Evolutionary conservation across 192 early-diverging fungal genomes (phyloP).

Genomic region (Diversispora eburnea): DNA sequence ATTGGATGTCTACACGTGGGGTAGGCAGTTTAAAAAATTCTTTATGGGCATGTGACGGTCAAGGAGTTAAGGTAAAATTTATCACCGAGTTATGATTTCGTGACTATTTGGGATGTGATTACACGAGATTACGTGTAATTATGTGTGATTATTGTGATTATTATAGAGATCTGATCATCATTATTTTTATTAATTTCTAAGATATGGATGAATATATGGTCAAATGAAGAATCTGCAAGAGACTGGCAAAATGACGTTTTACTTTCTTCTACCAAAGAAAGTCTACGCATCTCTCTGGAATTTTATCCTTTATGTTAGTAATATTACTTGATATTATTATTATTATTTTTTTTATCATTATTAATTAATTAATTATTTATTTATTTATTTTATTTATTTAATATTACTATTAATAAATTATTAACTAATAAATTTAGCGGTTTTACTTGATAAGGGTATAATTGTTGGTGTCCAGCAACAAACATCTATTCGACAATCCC

Average conservation of each 20-base stretch:
- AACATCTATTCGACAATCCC: conserved; percentile 48
- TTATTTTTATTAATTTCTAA: neutral
- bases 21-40: conserved; percentile 56
- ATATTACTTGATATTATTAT: neutral
- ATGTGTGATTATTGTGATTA: conserved; percentile 13
- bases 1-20: conserved; percentile 63
- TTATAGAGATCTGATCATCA: conserved; percentile 1
- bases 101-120: too few relatives aligned
- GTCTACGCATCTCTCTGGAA: conserved; percentile 59
- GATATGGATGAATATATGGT: conserved; percentile 32
- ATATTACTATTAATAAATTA: too few relatives aligned
- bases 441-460: conserved; percentile 68
- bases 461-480: conserved; percentile 73
- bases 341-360: neutral
- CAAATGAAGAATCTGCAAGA: conserved; percentile 22
- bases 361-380: conserved; percentile 8
- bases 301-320: conserved; percentile 74
- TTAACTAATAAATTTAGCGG: conserved; percentile 42
- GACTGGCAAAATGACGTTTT: conserved; percentile 27
- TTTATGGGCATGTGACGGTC: conserved; percentile 69
- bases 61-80: conserved; percentile 53
- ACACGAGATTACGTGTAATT: too few relatives aligned
- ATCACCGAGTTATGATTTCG: too few relatives aligned
- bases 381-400: too few relatives aligned
- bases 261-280: conserved; percentile 28